Evolutionary conservation across 148 eudicot species (phyloP), one percentile per base, ranked within the genome.

Genomic region (Rheum nobile): DNA sequence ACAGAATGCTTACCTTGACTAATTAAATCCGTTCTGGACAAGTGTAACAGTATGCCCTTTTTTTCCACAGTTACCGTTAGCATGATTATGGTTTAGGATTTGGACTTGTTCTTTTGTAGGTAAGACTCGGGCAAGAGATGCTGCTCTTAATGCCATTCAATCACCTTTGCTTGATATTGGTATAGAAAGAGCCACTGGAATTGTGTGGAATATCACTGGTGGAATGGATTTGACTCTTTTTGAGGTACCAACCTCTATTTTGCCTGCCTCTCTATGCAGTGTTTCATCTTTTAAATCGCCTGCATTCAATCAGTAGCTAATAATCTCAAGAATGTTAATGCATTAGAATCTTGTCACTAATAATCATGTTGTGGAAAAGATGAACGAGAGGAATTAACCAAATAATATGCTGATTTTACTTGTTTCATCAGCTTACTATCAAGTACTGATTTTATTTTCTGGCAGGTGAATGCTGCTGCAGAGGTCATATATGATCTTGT

Each of bases 191-290:
- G 99, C 99, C 72, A 95, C 99, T 73, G 99, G 99, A 75, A 95
- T 95, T 82, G 99, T 95, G 44, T 95, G 99, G 99, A 95, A 90
- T 76, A 92, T 95, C 55, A 95, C 99, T 77, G 97, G 99, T 74
- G 99, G 99, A 71, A 92, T 74, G 77, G 99, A 95, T 83, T 82
- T 95, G 74, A 88, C 99, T 34, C 88, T 95, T 82, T 87, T 88
- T 74, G 99, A 95, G 97, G 99, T 90, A 75, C 57, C 80, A 72
- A 65, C 61, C 79, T 55, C 71, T 74, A 76, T 65, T 34, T 78
- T 39, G 22, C 70, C 41, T 72, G 21, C 73, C 37, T 79, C 57
- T 50, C n/a, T 19, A 28, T 54, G 61, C 5, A 14, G 3, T 47
- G 16, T 11, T 13, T 13, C 47, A 10, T 43, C 1, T 9, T 43